Evolutionary conservation across 768 basidiomycete species (phyloP).

Genomic region (Lactarius vividus): DNA sequence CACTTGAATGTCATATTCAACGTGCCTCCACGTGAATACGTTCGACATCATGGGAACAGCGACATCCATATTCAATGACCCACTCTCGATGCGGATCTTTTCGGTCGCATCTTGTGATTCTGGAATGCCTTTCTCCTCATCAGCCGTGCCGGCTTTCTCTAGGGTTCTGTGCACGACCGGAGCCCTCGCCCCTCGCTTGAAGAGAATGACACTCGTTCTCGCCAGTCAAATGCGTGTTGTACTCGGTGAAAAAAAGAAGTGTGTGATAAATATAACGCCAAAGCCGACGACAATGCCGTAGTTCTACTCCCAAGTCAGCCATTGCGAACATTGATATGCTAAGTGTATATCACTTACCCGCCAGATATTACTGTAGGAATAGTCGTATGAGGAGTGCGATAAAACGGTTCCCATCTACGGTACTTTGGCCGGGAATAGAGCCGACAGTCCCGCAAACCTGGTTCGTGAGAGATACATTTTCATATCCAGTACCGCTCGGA

Average conservation of each 20-base stretch:
- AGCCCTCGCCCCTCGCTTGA: conserved; percentile 54
- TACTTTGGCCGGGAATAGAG: conserved; percentile 53
- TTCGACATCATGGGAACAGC: conserved; percentile 39
- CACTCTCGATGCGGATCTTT: neutral
- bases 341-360: conserved; percentile 34
- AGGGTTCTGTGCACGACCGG: conserved; percentile 15
- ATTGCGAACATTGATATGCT: neutral
- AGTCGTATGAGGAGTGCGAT: conserved; percentile 43
- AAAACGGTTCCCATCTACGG: conserved; percentile 62
- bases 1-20: conserved; percentile 76
- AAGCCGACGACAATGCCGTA: conserved; percentile 71
- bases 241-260: conserved; percentile 62
- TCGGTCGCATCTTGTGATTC: conserved; percentile 1
- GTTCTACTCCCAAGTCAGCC: conserved; percentile 40
- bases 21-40: conserved; percentile 77
- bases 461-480: conserved; percentile 51
- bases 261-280: conserved; percentile 53
- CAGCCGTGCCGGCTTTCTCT: conserved; percentile 27
- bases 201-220: conserved; percentile 53
- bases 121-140: conserved; percentile 32
- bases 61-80: conserved; percentile 18
- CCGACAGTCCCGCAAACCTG: conserved; percentile 79
- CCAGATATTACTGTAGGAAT: conserved; percentile 49
- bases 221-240: conserved; percentile 39
- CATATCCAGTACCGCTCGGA: conserved; percentile 62